These are phyloP conservation scores for Macrolepiota fuliginosa DNA, from an alignment of 768 basidiomycete species.

Conservation along the genomic window DNA sequence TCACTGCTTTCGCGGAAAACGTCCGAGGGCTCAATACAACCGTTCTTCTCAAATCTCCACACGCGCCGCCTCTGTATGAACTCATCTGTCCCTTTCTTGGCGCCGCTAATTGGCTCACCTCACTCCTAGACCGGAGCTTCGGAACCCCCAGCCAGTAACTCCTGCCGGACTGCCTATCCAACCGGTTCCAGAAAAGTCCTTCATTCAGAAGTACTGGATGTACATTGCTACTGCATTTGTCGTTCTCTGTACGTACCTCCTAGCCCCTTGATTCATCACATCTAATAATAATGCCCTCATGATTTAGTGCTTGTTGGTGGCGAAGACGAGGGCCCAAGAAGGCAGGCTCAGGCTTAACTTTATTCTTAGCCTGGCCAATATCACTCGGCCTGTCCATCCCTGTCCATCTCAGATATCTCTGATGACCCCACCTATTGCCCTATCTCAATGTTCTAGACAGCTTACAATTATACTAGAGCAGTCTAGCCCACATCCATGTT, in stretches of 20 bases:
- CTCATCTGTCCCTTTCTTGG: background rate
- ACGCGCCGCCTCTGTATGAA: slow-evolving; percentile 57
- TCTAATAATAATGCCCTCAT: background rate
- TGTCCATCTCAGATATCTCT: background rate
- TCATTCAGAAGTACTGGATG: slow-evolving; percentile 91
- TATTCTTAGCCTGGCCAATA: background rate
- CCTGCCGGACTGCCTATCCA: slow-evolving; percentile 62
- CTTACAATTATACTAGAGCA: background rate
- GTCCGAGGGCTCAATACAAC: slow-evolving; percentile 47
- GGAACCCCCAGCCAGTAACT: slow-evolving; percentile 63
- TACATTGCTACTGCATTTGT: slow-evolving; percentile 63
- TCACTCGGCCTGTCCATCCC: background rate
- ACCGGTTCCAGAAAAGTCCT: slow-evolving; percentile 67
- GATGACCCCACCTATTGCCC: background rate
- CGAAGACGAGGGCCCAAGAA: slow-evolving; percentile 28
- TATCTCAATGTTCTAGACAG: background rate
- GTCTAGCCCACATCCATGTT: background rate
- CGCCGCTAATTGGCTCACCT: slow-evolving; percentile 4
- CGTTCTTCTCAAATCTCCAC: slow-evolving; percentile 41
- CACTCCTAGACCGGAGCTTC: slow-evolving; percentile 59
- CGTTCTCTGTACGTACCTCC: slow-evolving; percentile 49
- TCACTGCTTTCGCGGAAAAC: slow-evolving; percentile 22
- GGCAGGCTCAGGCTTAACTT: slow-evolving; percentile 7
- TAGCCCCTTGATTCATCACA: background rate
- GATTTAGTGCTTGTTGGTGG: slow-evolving; percentile 29